A percentile compares a stretch with the other conserved stretches of the same genome.
phyloP scores from a whole-genome alignment of 129 eudicot species.

The Escallonia herrerae region DNA sequence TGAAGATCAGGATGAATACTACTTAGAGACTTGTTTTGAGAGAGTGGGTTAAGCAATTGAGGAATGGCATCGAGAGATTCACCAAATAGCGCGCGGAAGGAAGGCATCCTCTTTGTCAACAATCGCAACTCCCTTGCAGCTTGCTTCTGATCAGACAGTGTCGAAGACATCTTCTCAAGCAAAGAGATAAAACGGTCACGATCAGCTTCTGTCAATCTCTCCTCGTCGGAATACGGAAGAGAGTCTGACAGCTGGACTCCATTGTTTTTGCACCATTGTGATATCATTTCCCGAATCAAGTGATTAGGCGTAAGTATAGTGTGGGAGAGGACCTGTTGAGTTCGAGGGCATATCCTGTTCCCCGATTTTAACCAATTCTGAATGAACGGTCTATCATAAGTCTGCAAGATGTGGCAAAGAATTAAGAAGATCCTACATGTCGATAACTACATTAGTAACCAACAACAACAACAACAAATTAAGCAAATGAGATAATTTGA shows the following conservation, averaged over 20 bases:
- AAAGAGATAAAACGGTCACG: slow-evolving; percentile 48
- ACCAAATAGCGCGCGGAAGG: slow-evolving; percentile 81
- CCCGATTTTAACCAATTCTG: slow-evolving; percentile 92
- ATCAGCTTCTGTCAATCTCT: slow-evolving; percentile 53
- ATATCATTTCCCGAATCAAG: slow-evolving; percentile 71
- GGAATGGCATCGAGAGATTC: slow-evolving; percentile 63
- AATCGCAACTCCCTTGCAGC: slow-evolving; percentile 75
- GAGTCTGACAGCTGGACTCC: slow-evolving; percentile 65
- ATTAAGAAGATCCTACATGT: neutral
- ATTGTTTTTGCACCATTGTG: slow-evolving; percentile 69
- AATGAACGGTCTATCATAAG: slow-evolving; percentile 80
- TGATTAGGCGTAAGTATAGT: slow-evolving; percentile 69
- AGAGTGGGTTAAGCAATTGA: slow-evolving; percentile 53
- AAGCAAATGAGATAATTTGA: neutral
- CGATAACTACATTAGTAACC: neutral
- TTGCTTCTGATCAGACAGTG: slow-evolving; percentile 62
- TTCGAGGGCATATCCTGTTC: slow-evolving; percentile 71
- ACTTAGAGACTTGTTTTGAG: slow-evolving; percentile 29
- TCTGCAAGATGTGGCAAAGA: slow-evolving; percentile 44
- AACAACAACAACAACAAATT: neutral
- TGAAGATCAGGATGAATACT: slow-evolving; percentile 64
- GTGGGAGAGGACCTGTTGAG: slow-evolving; percentile 93
- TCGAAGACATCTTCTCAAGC: slow-evolving; percentile 59
- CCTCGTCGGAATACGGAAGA: slow-evolving; percentile 40
- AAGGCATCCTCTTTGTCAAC: slow-evolving; percentile 71